Conservation (phyloP, 2,329 filamentous ascomycete genomes). For the Chlorencoelia australis region DNA sequence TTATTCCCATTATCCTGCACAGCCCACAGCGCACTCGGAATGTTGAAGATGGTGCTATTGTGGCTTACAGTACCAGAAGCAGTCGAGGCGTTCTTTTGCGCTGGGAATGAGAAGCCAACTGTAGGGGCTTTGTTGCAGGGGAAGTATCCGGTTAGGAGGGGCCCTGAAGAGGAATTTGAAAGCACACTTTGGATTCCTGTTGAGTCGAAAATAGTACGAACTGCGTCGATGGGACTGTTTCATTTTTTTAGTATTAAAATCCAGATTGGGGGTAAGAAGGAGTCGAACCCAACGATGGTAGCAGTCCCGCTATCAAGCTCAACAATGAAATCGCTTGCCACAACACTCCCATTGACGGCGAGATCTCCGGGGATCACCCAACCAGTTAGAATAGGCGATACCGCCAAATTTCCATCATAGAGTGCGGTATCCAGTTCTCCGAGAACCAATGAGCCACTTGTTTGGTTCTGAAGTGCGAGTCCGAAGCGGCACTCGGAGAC, state of each 20-base stretch:
- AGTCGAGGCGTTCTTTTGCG: background rate
- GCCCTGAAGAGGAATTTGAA: background rate
- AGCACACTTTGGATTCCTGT: constrained; percentile 7
- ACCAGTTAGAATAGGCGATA: background rate
- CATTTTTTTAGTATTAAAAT: too few relatives aligned
- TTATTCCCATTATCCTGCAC: background rate
- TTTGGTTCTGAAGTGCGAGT: background rate
- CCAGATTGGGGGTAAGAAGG: background rate
- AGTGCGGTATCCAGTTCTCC: background rate
- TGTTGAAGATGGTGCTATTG: constrained; percentile 4
- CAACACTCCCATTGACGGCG: constrained; percentile 5
- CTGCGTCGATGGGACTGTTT: constrained; percentile 6
- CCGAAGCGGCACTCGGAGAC: constrained; percentile 6
- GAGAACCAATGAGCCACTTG: background rate
- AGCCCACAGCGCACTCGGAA: background rate
- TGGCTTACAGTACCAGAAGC: background rate
- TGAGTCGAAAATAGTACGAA: constrained; percentile 5
- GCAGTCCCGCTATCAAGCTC: constrained; percentile 10
- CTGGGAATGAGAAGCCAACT: constrained; percentile 9
- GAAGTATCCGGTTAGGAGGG: constrained; percentile 8
- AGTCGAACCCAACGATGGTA: constrained; percentile 5
- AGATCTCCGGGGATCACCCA: constrained; percentile 6
- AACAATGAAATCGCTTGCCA: constrained; percentile 1
- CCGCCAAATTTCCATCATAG: background rate
- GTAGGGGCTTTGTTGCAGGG: constrained; percentile 6